A percentile compares a stretch with the other conserved stretches of the same genome.
phyloP scores from a whole-genome alignment of 768 basidiomycete genomes.

The Naganishia vaughanmartiniae region DNA sequence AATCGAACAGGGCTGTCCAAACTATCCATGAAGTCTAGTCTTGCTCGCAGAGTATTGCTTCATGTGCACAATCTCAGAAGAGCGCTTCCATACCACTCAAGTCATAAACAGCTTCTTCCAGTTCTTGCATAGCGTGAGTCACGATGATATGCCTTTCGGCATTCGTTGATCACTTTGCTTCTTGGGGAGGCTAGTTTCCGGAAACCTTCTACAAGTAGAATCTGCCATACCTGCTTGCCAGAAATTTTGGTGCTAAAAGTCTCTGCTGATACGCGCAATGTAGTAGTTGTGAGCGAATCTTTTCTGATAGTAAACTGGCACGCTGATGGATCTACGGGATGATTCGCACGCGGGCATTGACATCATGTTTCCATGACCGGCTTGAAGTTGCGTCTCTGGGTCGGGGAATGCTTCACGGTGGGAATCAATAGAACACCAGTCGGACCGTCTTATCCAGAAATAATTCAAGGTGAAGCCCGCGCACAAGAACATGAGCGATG shows the following conservation, averaged over 20 bases:
- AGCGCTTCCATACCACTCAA: no score
- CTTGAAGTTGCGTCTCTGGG: constrained; percentile 61
- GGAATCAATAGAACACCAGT: constrained; percentile 61
- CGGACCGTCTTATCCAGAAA: constrained; percentile 43
- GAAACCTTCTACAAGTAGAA: no score
- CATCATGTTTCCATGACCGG: constrained; percentile 56
- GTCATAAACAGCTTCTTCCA: no score
- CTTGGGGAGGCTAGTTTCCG: no score
- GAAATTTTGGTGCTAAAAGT: constrained; percentile 60
- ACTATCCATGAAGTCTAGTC: no score
- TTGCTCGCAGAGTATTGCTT: no score
- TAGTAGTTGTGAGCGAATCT: constrained; percentile 67
- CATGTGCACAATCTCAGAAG: no score
- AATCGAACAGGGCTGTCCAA: no score
- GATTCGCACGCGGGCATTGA: constrained; percentile 72
- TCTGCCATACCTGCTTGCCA: constrained; percentile 62
- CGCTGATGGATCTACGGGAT: constrained; percentile 61
- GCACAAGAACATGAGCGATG: constrained; percentile 54
- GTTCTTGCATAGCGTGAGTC: no score
- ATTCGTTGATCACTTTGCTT: no score
- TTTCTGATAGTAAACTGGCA: constrained; percentile 63
- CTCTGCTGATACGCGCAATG: constrained; percentile 66
- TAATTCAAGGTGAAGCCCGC: constrained; percentile 72
- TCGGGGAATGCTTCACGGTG: constrained; percentile 74
- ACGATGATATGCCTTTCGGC: no score